A percentile compares a stretch with the other conserved stretches of the same genome.
Conservation (phyloP, 371 early-diverging fungal genomes). For the Syncephalastrum sp. region DNA sequence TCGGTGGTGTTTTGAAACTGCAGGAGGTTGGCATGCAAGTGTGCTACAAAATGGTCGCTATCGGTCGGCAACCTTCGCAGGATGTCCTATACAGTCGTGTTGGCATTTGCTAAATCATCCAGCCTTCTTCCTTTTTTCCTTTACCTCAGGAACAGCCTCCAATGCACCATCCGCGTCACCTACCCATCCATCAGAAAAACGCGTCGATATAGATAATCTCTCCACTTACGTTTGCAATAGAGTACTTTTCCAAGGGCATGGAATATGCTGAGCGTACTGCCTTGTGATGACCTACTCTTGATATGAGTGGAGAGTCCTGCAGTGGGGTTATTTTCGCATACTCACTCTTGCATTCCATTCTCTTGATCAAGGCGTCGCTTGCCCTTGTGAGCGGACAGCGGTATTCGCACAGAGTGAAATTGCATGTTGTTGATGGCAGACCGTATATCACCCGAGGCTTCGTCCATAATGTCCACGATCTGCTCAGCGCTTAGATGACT, state of each 20-base stretch:
- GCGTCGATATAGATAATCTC: neutral
- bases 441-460: conserved; percentile 33
- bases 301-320: no score
- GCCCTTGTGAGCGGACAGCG: neutral
- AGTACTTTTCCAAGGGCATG: conserved; percentile 46
- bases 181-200: neutral
- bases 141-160: conserved; percentile 34
- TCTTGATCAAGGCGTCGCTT: conserved; percentile 1
- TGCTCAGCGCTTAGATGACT: conserved; percentile 1
- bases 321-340: neutral
- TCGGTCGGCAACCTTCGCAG: conserved; percentile 19
- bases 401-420: conserved; percentile 21
- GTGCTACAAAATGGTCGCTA: conserved; percentile 21
- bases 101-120: neutral
- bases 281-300: neutral
- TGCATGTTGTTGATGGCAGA: conserved; percentile 40
- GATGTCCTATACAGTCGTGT: conserved; percentile 14
- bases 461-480: conserved; percentile 17
- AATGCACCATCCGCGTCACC: conserved; percentile 14
- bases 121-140: neutral
- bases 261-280: conserved; percentile 22
- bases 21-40: conserved; percentile 27
- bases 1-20: conserved; percentile 22
- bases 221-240: conserved; percentile 31
- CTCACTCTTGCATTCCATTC: neutral